phyloP scores from a whole-genome alignment of 306 rosid species.

The Herpetospermum pedunculosum region DNA sequence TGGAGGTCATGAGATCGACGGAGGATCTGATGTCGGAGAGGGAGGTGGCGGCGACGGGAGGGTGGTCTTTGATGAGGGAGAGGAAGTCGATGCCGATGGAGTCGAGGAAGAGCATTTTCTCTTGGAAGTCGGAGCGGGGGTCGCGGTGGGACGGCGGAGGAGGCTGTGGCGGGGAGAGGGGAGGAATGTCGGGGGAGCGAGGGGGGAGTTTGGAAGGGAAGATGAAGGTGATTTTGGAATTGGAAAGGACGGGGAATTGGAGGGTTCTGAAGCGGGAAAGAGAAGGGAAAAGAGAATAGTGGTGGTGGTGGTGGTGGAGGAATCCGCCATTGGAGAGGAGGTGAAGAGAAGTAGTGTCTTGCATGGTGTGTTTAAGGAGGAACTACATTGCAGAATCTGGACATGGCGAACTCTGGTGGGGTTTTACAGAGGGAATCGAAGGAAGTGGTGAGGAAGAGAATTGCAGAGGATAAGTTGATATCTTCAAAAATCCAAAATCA shows the following conservation, averaged over 20 bases:
- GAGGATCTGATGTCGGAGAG: conserved; percentile 49
- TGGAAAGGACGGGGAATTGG: not conserved
- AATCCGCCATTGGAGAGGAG: conserved; percentile 1
- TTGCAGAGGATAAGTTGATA: conserved; percentile 1
- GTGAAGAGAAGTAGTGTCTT: not conserved
- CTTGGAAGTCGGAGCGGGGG: conserved; percentile 32
- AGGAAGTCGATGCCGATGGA: conserved; percentile 74
- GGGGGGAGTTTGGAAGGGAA: conserved; percentile 10
- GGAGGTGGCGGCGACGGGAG: conserved; percentile 39
- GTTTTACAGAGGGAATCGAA: not conserved
- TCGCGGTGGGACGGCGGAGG: not conserved
- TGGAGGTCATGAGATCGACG: conserved; percentile 46
- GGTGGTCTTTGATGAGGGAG: conserved; percentile 51
- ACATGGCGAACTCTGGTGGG: not conserved
- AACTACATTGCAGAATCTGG: not conserved
- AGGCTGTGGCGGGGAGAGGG: conserved; percentile 11
- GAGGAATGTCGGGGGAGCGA: not conserved
- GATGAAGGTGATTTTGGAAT: not conserved
- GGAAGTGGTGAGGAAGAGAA: conserved; percentile 11
- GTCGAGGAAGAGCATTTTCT: conserved; percentile 65
- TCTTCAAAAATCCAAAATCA: not conserved
- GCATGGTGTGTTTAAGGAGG: not conserved
- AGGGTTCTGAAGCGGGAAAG: not conserved
- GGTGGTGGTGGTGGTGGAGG: too few relatives aligned
- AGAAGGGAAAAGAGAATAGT: not conserved